Conservation (phyloP, 2,329 filamentous ascomycete species). For the Aspergillus sp. region DNA sequence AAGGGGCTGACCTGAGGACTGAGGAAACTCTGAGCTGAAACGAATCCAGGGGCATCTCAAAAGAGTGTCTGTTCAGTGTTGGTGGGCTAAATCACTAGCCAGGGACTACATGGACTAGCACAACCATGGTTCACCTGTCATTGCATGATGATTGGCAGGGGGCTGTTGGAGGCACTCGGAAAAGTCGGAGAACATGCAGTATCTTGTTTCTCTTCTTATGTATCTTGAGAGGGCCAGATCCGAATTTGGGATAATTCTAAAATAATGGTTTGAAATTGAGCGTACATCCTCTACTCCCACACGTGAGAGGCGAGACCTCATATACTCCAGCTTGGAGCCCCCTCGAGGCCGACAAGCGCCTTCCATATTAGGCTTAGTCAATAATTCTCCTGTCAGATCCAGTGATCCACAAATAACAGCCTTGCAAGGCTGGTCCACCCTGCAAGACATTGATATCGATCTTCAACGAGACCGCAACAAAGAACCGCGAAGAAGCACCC, state of each 20-base stretch:
- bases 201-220: neutral
- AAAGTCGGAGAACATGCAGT: neutral
- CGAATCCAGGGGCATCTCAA: conserved; percentile 3
- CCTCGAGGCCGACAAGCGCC: neutral
- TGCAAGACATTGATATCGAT: neutral
- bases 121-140: neutral
- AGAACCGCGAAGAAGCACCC: conserved; percentile 9
- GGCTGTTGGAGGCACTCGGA: neutral
- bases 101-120: conserved; percentile 8
- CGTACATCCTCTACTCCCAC: neutral
- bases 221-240: neutral
- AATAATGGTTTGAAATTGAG: neutral
- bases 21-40: conserved; percentile 10
- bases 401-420: neutral
- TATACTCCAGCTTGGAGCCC: too few species aligned
- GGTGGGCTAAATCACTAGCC: conserved; percentile 9
- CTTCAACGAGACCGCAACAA: conserved; percentile 12
- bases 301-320: neutral
- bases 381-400: neutral
- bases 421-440: neutral
- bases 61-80: neutral
- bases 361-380: neutral
- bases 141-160: conserved; percentile 4
- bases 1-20: neutral
- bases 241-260: neutral